Evolutionary conservation across 2,329 filamentous ascomycete species (phyloP).

Genomic region (Podosphaera fusca): DNA sequence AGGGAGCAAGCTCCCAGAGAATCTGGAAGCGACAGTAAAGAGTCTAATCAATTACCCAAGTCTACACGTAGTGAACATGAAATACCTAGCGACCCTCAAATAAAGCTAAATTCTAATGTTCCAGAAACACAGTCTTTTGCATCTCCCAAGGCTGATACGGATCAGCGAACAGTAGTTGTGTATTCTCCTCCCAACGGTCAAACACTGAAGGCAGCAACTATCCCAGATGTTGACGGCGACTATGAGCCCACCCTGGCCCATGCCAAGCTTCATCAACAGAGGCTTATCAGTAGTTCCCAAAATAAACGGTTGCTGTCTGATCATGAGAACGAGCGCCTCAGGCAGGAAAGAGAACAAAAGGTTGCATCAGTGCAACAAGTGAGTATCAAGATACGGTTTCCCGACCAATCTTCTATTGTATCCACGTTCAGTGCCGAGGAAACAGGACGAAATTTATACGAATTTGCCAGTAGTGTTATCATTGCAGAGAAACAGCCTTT

Average conservation of each 20-base stretch:
- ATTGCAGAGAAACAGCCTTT: slow-evolving; percentile 42
- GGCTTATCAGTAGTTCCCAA: slow-evolving; percentile 34
- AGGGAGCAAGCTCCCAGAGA: slow-evolving; percentile 13
- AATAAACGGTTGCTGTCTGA: slow-evolving; percentile 68
- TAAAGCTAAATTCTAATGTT: not conserved
- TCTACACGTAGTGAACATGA: not conserved
- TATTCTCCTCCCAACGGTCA: slow-evolving; percentile 55
- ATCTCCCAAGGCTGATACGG: not conserved
- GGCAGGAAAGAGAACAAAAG: slow-evolving; percentile 38
- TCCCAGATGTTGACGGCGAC: slow-evolving; percentile 44
- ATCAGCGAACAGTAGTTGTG: slow-evolving; percentile 35
- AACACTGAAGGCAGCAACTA: slow-evolving; percentile 52
- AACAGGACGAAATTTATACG: slow-evolving; percentile 49
- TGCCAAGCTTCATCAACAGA: slow-evolving; percentile 50
- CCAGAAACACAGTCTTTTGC: no score
- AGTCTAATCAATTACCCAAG: not conserved
- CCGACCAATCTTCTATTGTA: slow-evolving; percentile 60
- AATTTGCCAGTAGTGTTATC: slow-evolving; percentile 51
- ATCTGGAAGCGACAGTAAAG: not conserved
- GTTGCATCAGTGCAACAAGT: slow-evolving; percentile 44
- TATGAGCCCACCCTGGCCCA: slow-evolving; percentile 56
- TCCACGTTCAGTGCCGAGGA: slow-evolving; percentile 45
- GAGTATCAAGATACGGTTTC: slow-evolving; percentile 62
- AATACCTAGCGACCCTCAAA: not conserved
- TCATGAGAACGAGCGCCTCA: slow-evolving; percentile 51